These are phyloP conservation scores for Luffa acutangula DNA, from an alignment of 306 rosid genomes.

Conservation along the genomic window DNA sequence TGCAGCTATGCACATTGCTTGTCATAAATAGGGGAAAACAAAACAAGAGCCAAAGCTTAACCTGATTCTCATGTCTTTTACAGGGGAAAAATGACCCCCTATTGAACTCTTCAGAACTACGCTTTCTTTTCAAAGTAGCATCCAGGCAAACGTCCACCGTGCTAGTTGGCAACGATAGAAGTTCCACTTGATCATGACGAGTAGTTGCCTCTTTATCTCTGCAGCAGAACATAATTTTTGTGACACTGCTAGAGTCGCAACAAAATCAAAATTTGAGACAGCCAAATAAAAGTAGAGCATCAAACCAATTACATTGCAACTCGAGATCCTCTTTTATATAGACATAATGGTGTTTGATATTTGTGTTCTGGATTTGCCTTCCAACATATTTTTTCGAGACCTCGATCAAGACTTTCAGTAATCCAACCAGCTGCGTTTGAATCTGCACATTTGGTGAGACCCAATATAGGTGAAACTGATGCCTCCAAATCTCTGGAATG, in stretches of 20 bases:
- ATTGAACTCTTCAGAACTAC: conserved; percentile 45
- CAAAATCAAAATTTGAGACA: conserved; percentile 9
- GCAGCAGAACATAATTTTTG: conserved; percentile 10
- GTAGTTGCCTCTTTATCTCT: conserved; percentile 39
- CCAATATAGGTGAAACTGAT: conserved; percentile 27
- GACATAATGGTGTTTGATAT: conserved; percentile 44
- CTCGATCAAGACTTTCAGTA: conserved; percentile 31
- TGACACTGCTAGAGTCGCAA: not conserved
- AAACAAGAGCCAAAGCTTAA: conserved; percentile 8
- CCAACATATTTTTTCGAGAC: conserved; percentile 67
- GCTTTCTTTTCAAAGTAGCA: conserved; percentile 52
- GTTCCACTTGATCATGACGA: conserved; percentile 45
- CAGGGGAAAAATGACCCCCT: conserved; percentile 68
- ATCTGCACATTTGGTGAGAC: conserved; percentile 52
- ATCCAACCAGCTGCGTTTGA: conserved; percentile 66
- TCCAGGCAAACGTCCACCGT: conserved; percentile 50
- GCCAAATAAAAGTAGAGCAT: conserved; percentile 14
- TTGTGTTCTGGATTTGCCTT: conserved; percentile 24
- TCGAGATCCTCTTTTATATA: conserved; percentile 48
- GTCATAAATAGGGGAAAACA: not conserved
- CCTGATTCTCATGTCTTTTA: conserved; percentile 68
- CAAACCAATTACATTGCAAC: conserved; percentile 39
- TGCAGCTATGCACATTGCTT: not conserved
- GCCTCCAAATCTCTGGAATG: conserved; percentile 18
- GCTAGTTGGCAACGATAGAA: conserved; percentile 38